Evolutionary conservation across 805 yeast genomes (phyloP).

Genomic region (Millerago galiae): DNA sequence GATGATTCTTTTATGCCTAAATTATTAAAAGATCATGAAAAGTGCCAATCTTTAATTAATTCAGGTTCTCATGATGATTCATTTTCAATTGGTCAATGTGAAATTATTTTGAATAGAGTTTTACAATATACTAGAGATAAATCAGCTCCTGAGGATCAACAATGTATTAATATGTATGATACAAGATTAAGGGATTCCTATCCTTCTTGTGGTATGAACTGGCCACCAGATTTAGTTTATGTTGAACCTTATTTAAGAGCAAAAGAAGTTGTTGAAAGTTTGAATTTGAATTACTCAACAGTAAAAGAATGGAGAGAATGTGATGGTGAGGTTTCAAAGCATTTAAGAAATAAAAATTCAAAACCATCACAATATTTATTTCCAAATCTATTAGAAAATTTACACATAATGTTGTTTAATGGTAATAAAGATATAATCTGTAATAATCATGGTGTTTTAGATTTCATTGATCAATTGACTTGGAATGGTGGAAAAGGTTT

Average conservation of each 20-base stretch:
- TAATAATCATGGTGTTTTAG: constrained; percentile 70
- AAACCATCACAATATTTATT: constrained; percentile 58
- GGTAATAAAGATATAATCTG: constrained; percentile 90
- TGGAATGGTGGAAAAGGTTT: constrained; percentile 54
- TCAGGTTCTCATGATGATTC: constrained; percentile 15
- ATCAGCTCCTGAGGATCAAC: constrained; percentile 30
- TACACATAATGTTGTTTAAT: constrained; percentile 67
- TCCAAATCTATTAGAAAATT: constrained; percentile 53
- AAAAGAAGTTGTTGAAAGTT: constrained; percentile 39
- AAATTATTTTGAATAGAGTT: constrained; percentile 29
- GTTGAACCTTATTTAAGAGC: constrained; percentile 49
- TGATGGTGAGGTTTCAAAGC: constrained; percentile 46
- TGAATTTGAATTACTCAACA: constrained; percentile 41
- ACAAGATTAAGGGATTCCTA: constrained; percentile 59
- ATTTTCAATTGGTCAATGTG: constrained; percentile 38
- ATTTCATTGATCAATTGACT: constrained; percentile 49
- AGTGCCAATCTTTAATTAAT: constrained; percentile 53
- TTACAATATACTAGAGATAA: constrained; percentile 26
- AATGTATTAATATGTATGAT: constrained; percentile 83
- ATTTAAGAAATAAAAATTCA: constrained; percentile 46
- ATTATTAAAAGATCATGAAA: constrained; percentile 45
- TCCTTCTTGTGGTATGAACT: constrained; percentile 86
- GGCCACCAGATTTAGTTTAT: constrained; percentile 68
- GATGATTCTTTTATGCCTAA: constrained; percentile 33
- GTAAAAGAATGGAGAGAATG: constrained; percentile 72